Evolutionary conservation across 371 early-diverging fungal genomes (phyloP).

Genomic region (Smittium culicis): DNA sequence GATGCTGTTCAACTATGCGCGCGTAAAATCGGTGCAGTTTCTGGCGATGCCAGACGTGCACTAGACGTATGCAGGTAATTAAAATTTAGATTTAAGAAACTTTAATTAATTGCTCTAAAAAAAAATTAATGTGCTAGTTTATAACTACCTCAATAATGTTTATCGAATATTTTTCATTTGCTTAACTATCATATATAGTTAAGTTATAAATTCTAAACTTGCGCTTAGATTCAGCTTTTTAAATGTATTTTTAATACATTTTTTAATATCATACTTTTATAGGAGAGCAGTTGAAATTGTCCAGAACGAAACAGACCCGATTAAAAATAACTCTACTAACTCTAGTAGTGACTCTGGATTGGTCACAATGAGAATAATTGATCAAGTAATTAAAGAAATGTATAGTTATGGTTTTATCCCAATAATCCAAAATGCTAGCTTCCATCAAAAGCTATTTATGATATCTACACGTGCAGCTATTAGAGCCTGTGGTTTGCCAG

Average conservation of each 20-base stretch:
- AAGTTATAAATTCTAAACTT: too few species aligned
- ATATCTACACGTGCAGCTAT: conserved; percentile 49
- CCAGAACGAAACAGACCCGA: not conserved
- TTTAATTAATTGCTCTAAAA: too few species aligned
- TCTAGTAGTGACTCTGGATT: conserved; percentile 17
- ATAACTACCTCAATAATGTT: too few species aligned
- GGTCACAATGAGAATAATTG: conserved; percentile 61
- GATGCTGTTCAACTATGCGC: conserved; percentile 89
- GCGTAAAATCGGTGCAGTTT: conserved; percentile 85
- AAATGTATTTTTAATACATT: not conserved
- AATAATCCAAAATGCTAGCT: conserved; percentile 51
- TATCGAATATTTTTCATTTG: not conserved
- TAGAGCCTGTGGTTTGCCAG: conserved; percentile 52
- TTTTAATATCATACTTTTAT: not conserved
- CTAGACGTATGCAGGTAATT: conserved; percentile 81
- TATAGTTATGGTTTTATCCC: conserved; percentile 57
- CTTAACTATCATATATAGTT: not conserved
- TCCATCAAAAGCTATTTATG: conserved; percentile 75
- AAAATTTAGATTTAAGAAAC: too few species aligned
- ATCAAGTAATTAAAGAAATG: conserved; percentile 71
- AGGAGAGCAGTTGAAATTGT: not conserved
- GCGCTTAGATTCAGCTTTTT: too few species aligned
- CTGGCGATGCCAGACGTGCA: conserved; percentile 94
- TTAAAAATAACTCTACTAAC: not conserved
- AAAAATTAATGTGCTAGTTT: too few species aligned